Percentiles rank a stretch among this genome's conserved stretches.
Conservation (phyloP, 2,329 filamentous ascomycete species). For the Epichloe sp. region DNA sequence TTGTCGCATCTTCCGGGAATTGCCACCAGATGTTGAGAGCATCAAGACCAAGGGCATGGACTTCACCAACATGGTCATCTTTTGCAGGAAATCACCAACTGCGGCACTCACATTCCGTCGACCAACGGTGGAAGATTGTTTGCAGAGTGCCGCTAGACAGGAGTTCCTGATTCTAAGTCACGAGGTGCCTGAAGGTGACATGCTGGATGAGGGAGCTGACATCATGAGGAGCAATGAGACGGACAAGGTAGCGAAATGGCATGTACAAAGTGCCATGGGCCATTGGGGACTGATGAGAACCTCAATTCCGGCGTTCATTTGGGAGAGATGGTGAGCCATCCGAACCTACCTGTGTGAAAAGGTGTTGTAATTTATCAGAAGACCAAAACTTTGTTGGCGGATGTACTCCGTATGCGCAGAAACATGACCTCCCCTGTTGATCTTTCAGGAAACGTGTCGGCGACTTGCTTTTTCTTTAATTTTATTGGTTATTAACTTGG, state of each 20-base stretch:
- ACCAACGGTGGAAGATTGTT: slow-evolving; percentile 50
- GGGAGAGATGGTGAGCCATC: slow-evolving; percentile 63
- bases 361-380: background rate
- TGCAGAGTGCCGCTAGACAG: slow-evolving; percentile 57
- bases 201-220: slow-evolving; percentile 31
- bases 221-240: slow-evolving; percentile 53
- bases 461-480: too few relatives aligned
- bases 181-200: slow-evolving; percentile 47
- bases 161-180: slow-evolving; percentile 59
- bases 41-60: slow-evolving; percentile 42
- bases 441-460: too few relatives aligned
- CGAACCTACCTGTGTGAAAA: background rate
- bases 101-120: slow-evolving; percentile 49
- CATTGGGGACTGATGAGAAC: slow-evolving; percentile 90
- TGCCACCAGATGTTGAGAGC: slow-evolving; percentile 35
- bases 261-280: slow-evolving; percentile 61
- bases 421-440: too few relatives aligned
- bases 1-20: slow-evolving; percentile 84
- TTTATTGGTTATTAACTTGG: too few relatives aligned
- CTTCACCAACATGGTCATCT: slow-evolving; percentile 94
- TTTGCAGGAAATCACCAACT: slow-evolving; percentile 57
- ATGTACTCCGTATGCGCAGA: too few relatives aligned
- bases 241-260: slow-evolving; percentile 53
- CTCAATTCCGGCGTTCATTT: slow-evolving; percentile 64
- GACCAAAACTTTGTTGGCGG: background rate